A percentile compares a stretch with the other conserved stretches of the same genome.
Evolutionary conservation across 345 rosid species (phyloP).

Genomic region (Brassica juncea): DNA sequence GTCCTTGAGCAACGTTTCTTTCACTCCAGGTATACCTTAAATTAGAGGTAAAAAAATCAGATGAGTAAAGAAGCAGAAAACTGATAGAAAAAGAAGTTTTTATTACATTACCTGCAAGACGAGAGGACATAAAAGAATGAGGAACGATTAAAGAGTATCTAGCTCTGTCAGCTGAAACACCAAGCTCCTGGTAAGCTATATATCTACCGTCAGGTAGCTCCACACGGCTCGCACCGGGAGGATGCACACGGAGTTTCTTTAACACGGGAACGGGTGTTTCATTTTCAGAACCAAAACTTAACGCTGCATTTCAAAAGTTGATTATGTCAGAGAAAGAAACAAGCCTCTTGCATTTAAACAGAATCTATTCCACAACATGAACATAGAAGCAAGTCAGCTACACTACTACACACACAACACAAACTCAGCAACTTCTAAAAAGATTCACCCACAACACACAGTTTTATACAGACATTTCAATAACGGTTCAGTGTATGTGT

Average conservation of each 20-base stretch:
- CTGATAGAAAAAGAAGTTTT: background rate
- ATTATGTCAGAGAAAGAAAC: conserved; percentile 7
- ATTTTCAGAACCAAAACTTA: conserved; percentile 48
- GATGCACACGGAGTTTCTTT: conserved; percentile 68
- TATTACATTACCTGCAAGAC: conserved; percentile 67
- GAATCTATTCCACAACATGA: background rate
- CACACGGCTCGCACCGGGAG: conserved; percentile 60
- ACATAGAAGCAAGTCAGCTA: conserved; percentile 3
- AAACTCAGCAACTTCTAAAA: background rate
- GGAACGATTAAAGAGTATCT: conserved; percentile 71
- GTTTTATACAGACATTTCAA: background rate
- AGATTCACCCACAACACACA: background rate
- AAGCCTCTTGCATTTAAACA: background rate
- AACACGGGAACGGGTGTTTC: conserved; percentile 43
- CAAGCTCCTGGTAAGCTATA: conserved; percentile 70
- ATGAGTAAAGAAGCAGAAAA: conserved; percentile 12
- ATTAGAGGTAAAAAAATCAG: conserved; percentile 10
- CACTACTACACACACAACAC: background rate
- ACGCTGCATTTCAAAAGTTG: conserved; percentile 49
- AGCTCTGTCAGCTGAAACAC: conserved; percentile 73
- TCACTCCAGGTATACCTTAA: conserved; percentile 79
- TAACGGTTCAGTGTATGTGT: background rate
- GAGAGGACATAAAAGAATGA: conserved; percentile 81
- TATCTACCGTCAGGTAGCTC: conserved; percentile 84
- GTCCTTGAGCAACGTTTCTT: conserved; percentile 66